Evolutionary conservation across 1,284 basidiomycete genomes (phyloP), one percentile per base, ranked within the genome.

Genomic region (Cystobasidiaceae sp.): DNA sequence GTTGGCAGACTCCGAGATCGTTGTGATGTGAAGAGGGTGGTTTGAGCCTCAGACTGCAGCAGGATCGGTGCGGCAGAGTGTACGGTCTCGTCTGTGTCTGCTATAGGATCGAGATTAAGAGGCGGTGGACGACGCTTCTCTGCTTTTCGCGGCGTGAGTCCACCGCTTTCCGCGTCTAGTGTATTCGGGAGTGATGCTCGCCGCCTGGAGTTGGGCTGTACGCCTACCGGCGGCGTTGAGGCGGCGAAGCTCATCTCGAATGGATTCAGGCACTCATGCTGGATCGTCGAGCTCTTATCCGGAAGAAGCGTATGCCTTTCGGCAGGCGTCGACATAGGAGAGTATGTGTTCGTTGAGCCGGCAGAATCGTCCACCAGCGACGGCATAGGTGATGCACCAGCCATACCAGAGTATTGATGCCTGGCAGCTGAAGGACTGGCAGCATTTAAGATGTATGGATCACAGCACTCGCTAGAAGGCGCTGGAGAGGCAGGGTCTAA

Each of bases 191-290:
- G n/a, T n/a, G n/a, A n/a, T n/a, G n/a, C n/a, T n/a, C n/a, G n/a
- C n/a, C n/a, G n/a, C n/a, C n/a, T n/a, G n/a, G n/a, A n/a, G n/a
- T n/a, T n/a, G n/a, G n/a, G n/a, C n/a, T n/a, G n/a, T n/a, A n/a
- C n/a, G n/a, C n/a, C n/a, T n/a, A n/a, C n/a, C n/a, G n/a, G n/a
- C n/a, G n/a, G n/a, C n/a, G n/a, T n/a, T n/a, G 28, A 23, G 61
- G 52, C 27, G 56, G 25, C 15, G 61, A 64, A 45, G 51, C 43
- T 46, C 51, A 4, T 37, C 61, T 64, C 61, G 61, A 64, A 64
- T 11, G 61, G 61, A 39, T 64, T 64, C 43, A n/a, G n/a, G n/a
- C n/a, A n/a, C n/a, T n/a, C n/a, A n/a, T n/a, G n/a, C n/a, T n/a
- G n/a, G n/a, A n/a, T n/a, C n/a, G n/a, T n/a, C n/a, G n/a, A n/a